Evolutionary conservation across 768 basidiomycete genomes (phyloP), one percentile per base, ranked within the genome.

Genomic region (Auriculariales sp.): DNA sequence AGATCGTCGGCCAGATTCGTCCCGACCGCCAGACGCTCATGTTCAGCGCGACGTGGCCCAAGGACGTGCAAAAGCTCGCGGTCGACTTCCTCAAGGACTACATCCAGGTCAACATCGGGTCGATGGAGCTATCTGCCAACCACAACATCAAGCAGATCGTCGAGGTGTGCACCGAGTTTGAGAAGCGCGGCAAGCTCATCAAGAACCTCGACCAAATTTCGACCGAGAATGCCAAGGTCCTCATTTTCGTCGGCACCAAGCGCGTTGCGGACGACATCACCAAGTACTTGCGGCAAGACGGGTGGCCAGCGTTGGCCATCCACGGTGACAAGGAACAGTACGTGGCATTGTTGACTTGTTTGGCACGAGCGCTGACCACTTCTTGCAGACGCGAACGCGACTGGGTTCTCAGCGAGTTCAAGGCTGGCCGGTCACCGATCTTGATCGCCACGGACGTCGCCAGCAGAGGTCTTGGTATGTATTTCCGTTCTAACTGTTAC

Each of bases 21-120:
- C 95, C 95, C 35, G 95, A 99, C 71, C 79, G 95, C 59, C 95
- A 99, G 63, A 99, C 95, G 1, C 75, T 98, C 56, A 95, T 99
- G 82, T 99, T 99, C 74, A 95, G 91, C 49, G 95, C 95, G 11
- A 99, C 95, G 5, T 99, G 95, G 95, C 95, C 95, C 12, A 98
- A 97, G 68, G 95, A 99, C 60, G 95, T 99, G 3, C 95, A 99
- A 68, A 90, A 92, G 59, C 78, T 99, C 54, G 95, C 95, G 15
- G 27, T 90, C 86, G 95, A 98, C 67, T 99, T 98, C 73, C 68
- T 95, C 57, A 76, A 81, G 57, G 94, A 98, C 66, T 90, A 85
- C 72, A 95, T 97, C 56, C 95, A 99, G 71, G 89, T 93, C 64
- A 98, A 95, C 72, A 92, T 99, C 54, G 95, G 95, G 36, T 98